phyloP scores from a whole-genome alignment of 192 early-diverging fungal species.

The Thamnidium elegans region DNA sequence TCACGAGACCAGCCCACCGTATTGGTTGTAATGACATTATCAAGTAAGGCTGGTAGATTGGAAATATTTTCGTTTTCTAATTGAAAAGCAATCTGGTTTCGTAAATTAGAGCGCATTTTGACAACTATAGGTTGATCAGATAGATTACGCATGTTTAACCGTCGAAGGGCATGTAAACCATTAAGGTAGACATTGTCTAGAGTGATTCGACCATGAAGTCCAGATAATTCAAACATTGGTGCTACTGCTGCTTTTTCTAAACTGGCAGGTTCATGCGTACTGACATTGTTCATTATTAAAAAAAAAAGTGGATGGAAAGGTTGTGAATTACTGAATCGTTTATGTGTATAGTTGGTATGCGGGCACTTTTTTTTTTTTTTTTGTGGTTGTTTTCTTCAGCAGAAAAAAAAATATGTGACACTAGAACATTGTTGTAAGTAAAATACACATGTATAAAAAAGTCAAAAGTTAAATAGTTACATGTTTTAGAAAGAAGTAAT shows the following conservation, averaged over 20 bases:
- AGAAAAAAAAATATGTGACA: too few relatives aligned
- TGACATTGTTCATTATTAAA: too few relatives aligned
- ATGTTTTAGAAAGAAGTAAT: too few relatives aligned
- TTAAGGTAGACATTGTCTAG: conserved; percentile 83
- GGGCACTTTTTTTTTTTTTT: too few relatives aligned
- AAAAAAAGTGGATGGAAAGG: too few relatives aligned
- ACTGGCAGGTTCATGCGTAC: too few relatives aligned
- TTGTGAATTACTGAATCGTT: too few relatives aligned
- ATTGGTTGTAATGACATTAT: conserved; percentile 46
- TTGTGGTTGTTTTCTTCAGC: too few relatives aligned
- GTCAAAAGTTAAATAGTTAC: too few relatives aligned
- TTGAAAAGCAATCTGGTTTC: conserved; percentile 80
- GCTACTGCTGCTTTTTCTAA: conserved; percentile 10
- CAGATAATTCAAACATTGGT: conserved; percentile 51
- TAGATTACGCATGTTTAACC: conserved; percentile 70
- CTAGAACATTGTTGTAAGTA: too few relatives aligned
- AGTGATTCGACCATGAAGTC: conserved; percentile 55
- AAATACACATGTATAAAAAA: too few relatives aligned
- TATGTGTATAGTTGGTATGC: too few relatives aligned
- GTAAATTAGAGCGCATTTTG: conserved; percentile 77
- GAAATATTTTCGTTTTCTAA: conserved; percentile 78
- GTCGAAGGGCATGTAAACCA: conserved; percentile 73
- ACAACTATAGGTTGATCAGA: conserved; percentile 56
- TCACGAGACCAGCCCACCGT: conserved; percentile 54
- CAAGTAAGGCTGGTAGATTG: conserved; percentile 43